Percentiles rank a stretch among this genome's conserved stretches.
Conservation (phyloP, 495 filamentous ascomycete species). For the Tetracladium marchalianum region DNA sequence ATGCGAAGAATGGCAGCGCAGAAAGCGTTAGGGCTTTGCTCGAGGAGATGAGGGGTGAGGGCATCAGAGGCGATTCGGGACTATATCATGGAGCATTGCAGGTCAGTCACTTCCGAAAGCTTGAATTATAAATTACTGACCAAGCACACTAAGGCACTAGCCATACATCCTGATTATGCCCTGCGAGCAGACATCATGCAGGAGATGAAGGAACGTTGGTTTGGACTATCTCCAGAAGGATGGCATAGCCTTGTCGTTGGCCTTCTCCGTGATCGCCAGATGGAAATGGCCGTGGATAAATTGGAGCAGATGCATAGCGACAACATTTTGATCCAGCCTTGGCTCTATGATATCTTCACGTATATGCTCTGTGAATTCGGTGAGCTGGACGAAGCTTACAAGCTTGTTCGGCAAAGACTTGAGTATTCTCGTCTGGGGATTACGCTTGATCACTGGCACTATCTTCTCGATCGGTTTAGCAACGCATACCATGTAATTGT, state of each 20-base stretch:
- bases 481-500: slow-evolving; percentile 33
- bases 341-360: slow-evolving; percentile 68
- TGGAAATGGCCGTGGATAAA: slow-evolving; percentile 70
- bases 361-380: slow-evolving; percentile 57
- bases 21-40: slow-evolving; percentile 47
- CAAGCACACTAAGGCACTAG: slow-evolving; percentile 43
- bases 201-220: slow-evolving; percentile 62
- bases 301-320: slow-evolving; percentile 54
- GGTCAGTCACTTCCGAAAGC: slow-evolving; percentile 29
- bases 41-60: slow-evolving; percentile 54
- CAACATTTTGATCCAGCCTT: slow-evolving; percentile 45
- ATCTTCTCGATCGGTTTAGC: slow-evolving; percentile 61
- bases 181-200: slow-evolving; percentile 60
- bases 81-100: slow-evolving; percentile 66
- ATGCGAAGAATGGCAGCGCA: slow-evolving; percentile 52
- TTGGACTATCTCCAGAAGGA: slow-evolving; percentile 50
- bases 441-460: slow-evolving; percentile 47
- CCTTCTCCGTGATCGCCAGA: slow-evolving; percentile 66
- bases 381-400: slow-evolving; percentile 67
- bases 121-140: background rate
- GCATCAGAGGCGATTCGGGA: slow-evolving; percentile 48
- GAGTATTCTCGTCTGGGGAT: slow-evolving; percentile 34
- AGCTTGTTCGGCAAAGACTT: slow-evolving; percentile 46
- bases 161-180: slow-evolving; percentile 79
- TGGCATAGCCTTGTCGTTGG: slow-evolving; percentile 62